Conservation (phyloP, 345 rosid genomes). For the Bruguiera parviflora region DNA sequence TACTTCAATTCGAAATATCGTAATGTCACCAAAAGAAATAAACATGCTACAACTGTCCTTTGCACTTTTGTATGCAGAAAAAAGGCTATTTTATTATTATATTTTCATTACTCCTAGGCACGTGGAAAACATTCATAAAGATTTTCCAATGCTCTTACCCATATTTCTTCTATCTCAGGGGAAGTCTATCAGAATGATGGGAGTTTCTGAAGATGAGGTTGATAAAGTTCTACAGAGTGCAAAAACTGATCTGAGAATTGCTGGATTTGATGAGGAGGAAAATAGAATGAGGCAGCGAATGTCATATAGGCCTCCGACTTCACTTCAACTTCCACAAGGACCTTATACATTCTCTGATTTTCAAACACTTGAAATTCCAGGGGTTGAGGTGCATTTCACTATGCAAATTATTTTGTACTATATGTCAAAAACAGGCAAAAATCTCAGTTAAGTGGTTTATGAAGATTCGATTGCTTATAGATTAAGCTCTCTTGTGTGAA, state of each 20-base stretch:
- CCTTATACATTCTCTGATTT: slow-evolving; percentile 73
- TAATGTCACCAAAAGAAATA: too few relatives aligned
- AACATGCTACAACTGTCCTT: too few relatives aligned
- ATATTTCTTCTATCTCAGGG: slow-evolving; percentile 43
- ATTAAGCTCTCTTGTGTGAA: too few relatives aligned
- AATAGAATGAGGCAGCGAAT: slow-evolving; percentile 57
- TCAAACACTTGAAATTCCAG: slow-evolving; percentile 74
- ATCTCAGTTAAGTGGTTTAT: not conserved
- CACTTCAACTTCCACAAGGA: slow-evolving; percentile 70
- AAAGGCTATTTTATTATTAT: not conserved
- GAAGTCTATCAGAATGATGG: slow-evolving; percentile 86
- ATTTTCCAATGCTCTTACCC: slow-evolving; percentile 5
- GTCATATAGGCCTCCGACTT: slow-evolving; percentile 24
- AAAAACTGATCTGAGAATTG: slow-evolving; percentile 56
- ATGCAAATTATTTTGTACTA: not conserved
- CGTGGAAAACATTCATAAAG: slow-evolving; percentile 1
- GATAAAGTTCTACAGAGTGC: slow-evolving; percentile 48
- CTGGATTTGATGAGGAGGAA: slow-evolving; percentile 92
- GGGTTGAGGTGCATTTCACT: slow-evolving; percentile 49
- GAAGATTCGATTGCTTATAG: not conserved
- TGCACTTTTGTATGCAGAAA: too few relatives aligned
- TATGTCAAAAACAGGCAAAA: not conserved
- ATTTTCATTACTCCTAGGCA: not conserved
- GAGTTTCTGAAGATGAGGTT: slow-evolving; percentile 71
- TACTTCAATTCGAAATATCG: too few relatives aligned